phyloP scores from a whole-genome alignment of 768 basidiomycete genomes.

The Leccinum subgranulosum region DNA sequence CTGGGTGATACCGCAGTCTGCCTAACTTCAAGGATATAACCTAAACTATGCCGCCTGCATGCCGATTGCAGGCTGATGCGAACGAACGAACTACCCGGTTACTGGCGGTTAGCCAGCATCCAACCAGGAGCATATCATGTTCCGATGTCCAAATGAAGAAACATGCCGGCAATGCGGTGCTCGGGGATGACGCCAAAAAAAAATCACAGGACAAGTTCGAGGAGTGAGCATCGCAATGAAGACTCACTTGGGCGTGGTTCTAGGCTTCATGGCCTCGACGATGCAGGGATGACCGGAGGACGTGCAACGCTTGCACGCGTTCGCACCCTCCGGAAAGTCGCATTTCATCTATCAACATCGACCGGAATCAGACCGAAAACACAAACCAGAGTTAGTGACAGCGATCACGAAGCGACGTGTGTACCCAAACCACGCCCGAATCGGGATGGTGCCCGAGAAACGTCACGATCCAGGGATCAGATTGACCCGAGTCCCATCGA shows the following conservation, averaged over 20 bases:
- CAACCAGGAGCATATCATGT: constrained; percentile 18
- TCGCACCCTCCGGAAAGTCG: constrained; percentile 68
- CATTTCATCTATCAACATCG: constrained; percentile 70
- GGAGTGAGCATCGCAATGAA: constrained; percentile 13
- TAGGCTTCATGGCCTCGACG: constrained; percentile 79
- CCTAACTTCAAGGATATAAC: constrained; percentile 12
- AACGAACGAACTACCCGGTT: constrained; percentile 8
- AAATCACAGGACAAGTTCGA: background rate
- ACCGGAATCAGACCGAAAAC: constrained; percentile 10
- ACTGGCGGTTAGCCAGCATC: background rate
- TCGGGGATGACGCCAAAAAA: constrained; percentile 4
- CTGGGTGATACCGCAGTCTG: constrained; percentile 5
- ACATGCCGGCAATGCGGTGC: constrained; percentile 26
- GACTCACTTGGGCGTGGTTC: constrained; percentile 79
- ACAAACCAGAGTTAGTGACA: constrained; percentile 12
- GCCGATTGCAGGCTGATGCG: constrained; percentile 14
- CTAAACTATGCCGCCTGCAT: constrained; percentile 6
- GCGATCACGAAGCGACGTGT: background rate
- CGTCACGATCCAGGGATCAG: constrained; percentile 7
- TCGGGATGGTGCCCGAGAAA: constrained; percentile 4
- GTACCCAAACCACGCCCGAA: background rate
- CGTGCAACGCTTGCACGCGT: constrained; percentile 78
- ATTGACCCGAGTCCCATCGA: constrained; percentile 4
- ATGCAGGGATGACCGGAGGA: constrained; percentile 72
- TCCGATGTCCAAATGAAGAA: constrained; percentile 26